Evolutionary conservation across 2,329 filamentous ascomycete genomes (phyloP), one percentile per base, ranked within the genome.

Genomic region (Phyllosticta paracitricarpa): DNA sequence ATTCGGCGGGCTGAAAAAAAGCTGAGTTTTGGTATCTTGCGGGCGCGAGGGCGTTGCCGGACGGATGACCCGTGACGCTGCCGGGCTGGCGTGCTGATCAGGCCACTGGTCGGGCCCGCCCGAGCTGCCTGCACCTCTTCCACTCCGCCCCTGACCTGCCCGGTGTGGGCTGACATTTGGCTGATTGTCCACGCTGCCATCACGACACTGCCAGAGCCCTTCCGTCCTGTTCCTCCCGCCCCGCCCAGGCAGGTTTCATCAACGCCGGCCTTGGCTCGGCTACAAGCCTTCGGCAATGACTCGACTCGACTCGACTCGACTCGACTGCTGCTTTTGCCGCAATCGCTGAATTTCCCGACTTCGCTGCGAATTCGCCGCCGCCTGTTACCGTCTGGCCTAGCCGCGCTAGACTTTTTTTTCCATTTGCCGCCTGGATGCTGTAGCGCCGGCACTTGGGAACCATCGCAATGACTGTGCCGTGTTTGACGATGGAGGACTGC

Each of bases 61-160:
- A n/a, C 51, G 58, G 22, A 24, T n/a, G 28, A 54, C 22, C 53
- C 24, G 51, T 40, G 58, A 40, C 10, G 12, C 24, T 33, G 22
- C n/a, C 12, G 58, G 48, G 22, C 58, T 61, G 53, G 58, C 58
- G 58, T 61, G 58, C 58, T 61, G 58, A 61, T 61, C 58, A 61
- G 58, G 58, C 58, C 58, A 61, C 58, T 61, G 33, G 40, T 48
- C 40, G 40, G 40, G 40, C 40, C 40, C 40, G 40, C 17, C 40
- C 40, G 40, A 48, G 14, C 17, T 6, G 40, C 40, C n/a, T n/a
- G 40, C 40, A 48, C 3, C 40, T 7, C 40, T 48, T 48, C 17
- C 40, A n/a, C n/a, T 48, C 40, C 17, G 17, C 40, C 40, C 40
- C 40, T 48, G 40, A 19, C 6, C 5, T 48, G 17, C 12, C 40